Evolutionary conservation across 1,284 basidiomycete species (phyloP).

Genomic region (Naganishia sp.): DNA sequence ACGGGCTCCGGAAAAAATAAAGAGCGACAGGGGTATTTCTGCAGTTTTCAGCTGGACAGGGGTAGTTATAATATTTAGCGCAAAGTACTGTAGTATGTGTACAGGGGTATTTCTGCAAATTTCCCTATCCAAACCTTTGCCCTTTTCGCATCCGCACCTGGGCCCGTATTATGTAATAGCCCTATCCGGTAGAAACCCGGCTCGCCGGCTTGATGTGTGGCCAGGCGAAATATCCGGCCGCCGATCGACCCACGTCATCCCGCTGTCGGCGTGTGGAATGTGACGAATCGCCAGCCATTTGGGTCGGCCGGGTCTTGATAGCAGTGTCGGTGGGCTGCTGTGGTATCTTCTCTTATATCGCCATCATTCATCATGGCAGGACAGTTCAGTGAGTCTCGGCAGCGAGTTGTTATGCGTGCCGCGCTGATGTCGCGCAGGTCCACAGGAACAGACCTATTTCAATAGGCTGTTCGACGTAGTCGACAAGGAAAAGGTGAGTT

Average conservation of each 20-base stretch:
- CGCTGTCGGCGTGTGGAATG: neutral
- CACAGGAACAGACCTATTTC: slow-evolving; percentile 51
- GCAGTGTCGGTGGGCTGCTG: neutral
- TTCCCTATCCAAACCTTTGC: too few relatives aligned
- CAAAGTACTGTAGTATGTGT: too few relatives aligned
- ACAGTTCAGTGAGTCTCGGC: slow-evolving; percentile 8
- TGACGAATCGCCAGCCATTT: slow-evolving; percentile 7
- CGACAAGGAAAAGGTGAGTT: slow-evolving; percentile 48
- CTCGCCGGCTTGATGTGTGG: too few relatives aligned
- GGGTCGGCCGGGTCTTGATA: neutral
- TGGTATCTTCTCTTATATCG: neutral
- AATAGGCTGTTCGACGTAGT: slow-evolving; percentile 49
- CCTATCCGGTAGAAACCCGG: too few relatives aligned
- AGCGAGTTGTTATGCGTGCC: neutral
- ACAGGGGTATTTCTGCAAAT: too few relatives aligned
- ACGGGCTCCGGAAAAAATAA: neutral
- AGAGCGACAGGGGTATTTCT: neutral
- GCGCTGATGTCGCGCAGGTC: slow-evolving; percentile 32
- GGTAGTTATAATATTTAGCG: too few relatives aligned
- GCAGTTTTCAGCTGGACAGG: neutral
- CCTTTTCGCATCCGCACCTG: too few relatives aligned
- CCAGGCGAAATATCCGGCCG: slow-evolving; percentile 42
- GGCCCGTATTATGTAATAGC: too few relatives aligned
- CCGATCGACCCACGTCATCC: slow-evolving; percentile 33
- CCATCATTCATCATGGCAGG: slow-evolving; percentile 13